Conservation (phyloP, 2,329 filamentous ascomycete genomes). For the Aurifilum marmelostoma region DNA sequence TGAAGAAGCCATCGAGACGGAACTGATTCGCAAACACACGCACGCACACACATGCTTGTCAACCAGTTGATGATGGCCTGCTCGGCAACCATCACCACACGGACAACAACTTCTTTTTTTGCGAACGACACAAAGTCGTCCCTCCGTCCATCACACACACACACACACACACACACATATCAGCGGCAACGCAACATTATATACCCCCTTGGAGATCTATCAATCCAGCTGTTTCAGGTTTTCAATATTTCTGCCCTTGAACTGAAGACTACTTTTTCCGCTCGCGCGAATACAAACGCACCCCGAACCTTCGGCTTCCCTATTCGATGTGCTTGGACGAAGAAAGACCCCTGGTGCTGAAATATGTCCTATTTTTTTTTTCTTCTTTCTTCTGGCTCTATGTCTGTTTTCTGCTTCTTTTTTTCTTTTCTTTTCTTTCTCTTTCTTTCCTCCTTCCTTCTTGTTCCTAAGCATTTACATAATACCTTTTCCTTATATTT, state of each 20-base stretch:
- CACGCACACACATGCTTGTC: background rate
- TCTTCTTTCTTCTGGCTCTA: constrained; percentile 27
- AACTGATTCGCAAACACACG: background rate
- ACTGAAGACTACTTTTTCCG: constrained; percentile 31
- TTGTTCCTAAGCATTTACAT: background rate
- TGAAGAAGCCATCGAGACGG: background rate
- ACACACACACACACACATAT: background rate
- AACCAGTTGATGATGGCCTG: background rate
- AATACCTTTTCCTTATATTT: constrained; percentile 25
- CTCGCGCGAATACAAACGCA: constrained; percentile 37
- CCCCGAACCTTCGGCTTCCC: constrained; percentile 4
- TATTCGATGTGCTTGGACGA: constrained; percentile 29
- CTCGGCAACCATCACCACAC: background rate
- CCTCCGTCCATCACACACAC: too few relatives aligned
- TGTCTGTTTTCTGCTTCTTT: constrained; percentile 22
- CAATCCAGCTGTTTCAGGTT: constrained; percentile 25
- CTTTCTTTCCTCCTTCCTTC: background rate
- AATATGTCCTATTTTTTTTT: constrained; percentile 29
- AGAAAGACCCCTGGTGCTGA: constrained; percentile 17
- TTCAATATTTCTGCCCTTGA: constrained; percentile 33
- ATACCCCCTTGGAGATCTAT: constrained; percentile 21
- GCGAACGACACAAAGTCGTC: background rate
- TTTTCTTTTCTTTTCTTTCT: constrained; percentile 27
- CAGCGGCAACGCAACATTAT: background rate
- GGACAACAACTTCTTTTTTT: background rate